These are phyloP conservation scores for Castanospermum australe DNA, from an alignment of 306 rosid genomes.

Conservation along the genomic window DNA sequence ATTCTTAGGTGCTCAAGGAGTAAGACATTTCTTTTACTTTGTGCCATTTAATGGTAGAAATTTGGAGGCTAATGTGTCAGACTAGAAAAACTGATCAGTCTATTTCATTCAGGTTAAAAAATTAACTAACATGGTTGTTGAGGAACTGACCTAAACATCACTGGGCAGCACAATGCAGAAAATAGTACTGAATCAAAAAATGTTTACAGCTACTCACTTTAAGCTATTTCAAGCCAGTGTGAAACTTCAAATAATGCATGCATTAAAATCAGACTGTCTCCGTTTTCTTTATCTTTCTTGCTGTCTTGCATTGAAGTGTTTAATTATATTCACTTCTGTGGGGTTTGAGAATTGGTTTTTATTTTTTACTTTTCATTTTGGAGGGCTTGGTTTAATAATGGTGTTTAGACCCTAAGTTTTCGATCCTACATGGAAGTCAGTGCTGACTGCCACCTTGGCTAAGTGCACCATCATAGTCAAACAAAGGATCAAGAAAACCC, in stretches of 20 bases:
- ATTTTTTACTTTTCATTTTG: not conserved
- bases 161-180: not conserved
- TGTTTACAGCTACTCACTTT: not conserved
- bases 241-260: not conserved
- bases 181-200: not conserved
- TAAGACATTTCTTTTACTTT: no score
- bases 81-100: not conserved
- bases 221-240: not conserved
- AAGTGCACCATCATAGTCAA: no score
- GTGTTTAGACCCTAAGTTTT: no score
- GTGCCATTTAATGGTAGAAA: no score
- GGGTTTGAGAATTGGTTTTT: not conserved
- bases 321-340: not conserved
- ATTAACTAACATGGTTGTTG: not conserved
- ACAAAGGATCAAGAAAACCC: no score
- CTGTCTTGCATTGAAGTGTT: not conserved
- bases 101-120: not conserved
- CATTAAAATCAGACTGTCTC: not conserved
- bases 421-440: no score
- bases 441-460: no score
- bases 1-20: no score
- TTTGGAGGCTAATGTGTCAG: no score
- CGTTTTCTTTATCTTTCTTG: not conserved
- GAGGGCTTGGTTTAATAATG: not conserved
- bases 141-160: not conserved